Base-by-base conservation (phyloP, 2,329 filamentous ascomycete genomes). In the Aotearoamyces nothofagi region DNA sequence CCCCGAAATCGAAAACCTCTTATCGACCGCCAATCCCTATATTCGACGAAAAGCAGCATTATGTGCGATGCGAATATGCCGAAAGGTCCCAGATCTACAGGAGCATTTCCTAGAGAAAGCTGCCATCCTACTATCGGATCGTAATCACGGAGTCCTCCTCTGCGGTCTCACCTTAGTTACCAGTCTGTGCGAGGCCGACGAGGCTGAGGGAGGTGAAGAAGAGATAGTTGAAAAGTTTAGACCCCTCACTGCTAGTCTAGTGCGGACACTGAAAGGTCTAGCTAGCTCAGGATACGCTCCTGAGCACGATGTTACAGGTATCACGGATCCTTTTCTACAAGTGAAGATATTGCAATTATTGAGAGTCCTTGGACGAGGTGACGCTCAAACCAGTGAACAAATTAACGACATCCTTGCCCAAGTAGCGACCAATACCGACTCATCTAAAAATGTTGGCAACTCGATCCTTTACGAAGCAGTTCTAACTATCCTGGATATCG, bases 51-150 rank as follows among this genome's bases (percentile, higher is more conserved):
- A 98, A 61, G 90, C 90, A 11, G 90, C 90, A 4, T 67, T 98
- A n/a, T 98, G 90, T 56, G 90, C 90, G 28, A 98, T 98, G 90
- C 73, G 86, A 41, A 94, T 98, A 64, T 94, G 86, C 58, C 78
- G 84, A 45, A 98, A 98, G 56, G 90, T 98, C 8, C 90, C 92
- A 5, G 90, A 98, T 52, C 60, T 98, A 30, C 83, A 93, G 54
- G 92, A 98, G 53, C 86, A 98, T 56, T 98, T 98, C 49, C 52
- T 94, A 33, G 90, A 98, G 36, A 96, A 96, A 54, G 81, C 87
- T 10, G 79, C 90, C 36, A 66, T 82, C 15, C 64, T 98, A 7
- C 61, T 98, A 13, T 79, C 83, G 15, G 90, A 98, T 54, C 69
- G 90, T 36, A 98, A 98, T 55, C 90, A 98, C 42, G 92, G 90